These are phyloP conservation scores for Plenodomus tracheiphilus DNA, from an alignment of 2,329 filamentous ascomycete species.

Conservation along the genomic window DNA sequence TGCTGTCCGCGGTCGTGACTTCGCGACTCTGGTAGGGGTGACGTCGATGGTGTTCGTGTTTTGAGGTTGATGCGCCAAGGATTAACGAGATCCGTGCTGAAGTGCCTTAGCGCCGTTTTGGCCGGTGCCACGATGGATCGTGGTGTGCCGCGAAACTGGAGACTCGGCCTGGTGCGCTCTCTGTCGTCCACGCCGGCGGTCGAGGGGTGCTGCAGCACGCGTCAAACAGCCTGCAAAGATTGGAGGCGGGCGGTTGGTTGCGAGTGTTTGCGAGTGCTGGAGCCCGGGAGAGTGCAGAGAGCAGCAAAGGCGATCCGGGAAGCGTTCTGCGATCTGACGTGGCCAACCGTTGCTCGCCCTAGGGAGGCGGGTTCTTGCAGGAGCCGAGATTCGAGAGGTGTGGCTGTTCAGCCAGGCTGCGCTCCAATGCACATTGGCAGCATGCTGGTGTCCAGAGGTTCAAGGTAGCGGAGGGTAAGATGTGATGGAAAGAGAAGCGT, in stretches of 20 bases:
- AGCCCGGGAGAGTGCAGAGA: slow-evolving; percentile 4
- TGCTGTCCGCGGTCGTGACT: background rate
- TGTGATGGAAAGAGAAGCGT: slow-evolving; percentile 31
- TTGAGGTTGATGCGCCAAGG: background rate
- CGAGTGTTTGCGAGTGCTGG: slow-evolving; percentile 1
- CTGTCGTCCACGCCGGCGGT: slow-evolving; percentile 13
- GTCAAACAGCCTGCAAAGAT: slow-evolving; percentile 7
- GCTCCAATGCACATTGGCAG: slow-evolving; percentile 20
- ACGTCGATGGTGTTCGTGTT: background rate
- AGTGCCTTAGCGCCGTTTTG: background rate
- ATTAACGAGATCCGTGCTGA: background rate
- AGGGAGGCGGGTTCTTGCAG: background rate
- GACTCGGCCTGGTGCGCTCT: slow-evolving; percentile 29
- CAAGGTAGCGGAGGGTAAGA: slow-evolving; percentile 21
- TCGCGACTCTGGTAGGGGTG: background rate
- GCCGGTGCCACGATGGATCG: background rate
- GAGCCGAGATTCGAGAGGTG: background rate
- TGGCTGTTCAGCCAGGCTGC: slow-evolving; percentile 21
- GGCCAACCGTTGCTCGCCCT: slow-evolving; percentile 30
- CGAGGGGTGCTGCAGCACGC: slow-evolving; percentile 14
- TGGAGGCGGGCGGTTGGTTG: background rate
- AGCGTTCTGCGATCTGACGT: slow-evolving; percentile 31
- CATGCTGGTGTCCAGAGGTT: slow-evolving; percentile 28
- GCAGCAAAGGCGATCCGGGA: slow-evolving; percentile 8
- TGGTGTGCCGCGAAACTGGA: slow-evolving; percentile 8